Conservation (phyloP, 495 filamentous ascomycete species). For the Aspergillus cristatus region DNA sequence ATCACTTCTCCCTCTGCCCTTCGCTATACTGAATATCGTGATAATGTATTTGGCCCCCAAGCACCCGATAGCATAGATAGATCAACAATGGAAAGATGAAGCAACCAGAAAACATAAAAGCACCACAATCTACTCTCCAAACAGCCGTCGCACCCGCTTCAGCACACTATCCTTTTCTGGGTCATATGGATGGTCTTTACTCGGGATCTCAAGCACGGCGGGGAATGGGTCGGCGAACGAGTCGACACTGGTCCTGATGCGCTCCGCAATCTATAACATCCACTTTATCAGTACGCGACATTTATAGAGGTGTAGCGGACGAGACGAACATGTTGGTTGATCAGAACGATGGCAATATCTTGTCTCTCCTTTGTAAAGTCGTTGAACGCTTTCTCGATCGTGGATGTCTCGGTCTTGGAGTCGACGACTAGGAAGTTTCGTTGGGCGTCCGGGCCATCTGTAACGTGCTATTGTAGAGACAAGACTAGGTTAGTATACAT, state of each 20-base stretch:
- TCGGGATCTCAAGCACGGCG: slow-evolving; percentile 81
- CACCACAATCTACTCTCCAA: slow-evolving; percentile 62
- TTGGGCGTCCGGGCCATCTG: slow-evolving; percentile 68
- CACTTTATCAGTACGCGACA: slow-evolving; percentile 1
- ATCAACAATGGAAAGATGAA: slow-evolving; percentile 1
- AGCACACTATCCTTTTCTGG: slow-evolving; percentile 98
- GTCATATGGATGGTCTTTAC: slow-evolving; percentile 98
- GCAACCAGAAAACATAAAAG: no score
- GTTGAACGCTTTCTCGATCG: slow-evolving; percentile 88
- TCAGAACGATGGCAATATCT: slow-evolving; percentile 91
- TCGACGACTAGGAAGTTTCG: slow-evolving; percentile 98
- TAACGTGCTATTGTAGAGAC: slow-evolving; percentile 52
- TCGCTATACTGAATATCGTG: no score
- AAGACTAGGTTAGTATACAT: slow-evolving; percentile 2
- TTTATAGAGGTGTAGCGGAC: not conserved
- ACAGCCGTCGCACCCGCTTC: slow-evolving; percentile 79
- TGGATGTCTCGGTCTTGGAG: slow-evolving; percentile 73
- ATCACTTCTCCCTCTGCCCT: no score
- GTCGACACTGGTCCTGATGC: slow-evolving; percentile 68
- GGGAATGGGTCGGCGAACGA: slow-evolving; percentile 46
- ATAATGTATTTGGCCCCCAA: no score
- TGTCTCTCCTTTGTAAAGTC: slow-evolving; percentile 80
- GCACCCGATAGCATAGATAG: slow-evolving; percentile 3
- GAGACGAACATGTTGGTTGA: slow-evolving; percentile 90
- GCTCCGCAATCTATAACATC: slow-evolving; percentile 70